Evolutionary conservation across 192 early-diverging fungal genomes (phyloP).

Genomic region (Coemansia sp.): DNA sequence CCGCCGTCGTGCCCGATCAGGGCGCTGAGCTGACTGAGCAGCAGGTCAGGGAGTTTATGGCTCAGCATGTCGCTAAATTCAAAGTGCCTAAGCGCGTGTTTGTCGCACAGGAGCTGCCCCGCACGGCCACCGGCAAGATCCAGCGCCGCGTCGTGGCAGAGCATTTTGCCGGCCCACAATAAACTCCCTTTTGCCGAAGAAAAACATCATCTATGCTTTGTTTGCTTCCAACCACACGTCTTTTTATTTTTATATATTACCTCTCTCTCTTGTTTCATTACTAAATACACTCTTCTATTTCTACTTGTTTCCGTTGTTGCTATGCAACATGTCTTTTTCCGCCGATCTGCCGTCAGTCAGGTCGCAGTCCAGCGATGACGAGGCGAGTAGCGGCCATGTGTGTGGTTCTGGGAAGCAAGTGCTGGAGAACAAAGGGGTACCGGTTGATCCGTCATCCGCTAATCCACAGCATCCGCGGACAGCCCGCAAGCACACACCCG

Average conservation of each 20-base stretch:
- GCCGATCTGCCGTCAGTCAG: slow-evolving; percentile 37
- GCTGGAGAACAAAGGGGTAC: not conserved
- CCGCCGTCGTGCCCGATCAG: slow-evolving; percentile 61
- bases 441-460: no score
- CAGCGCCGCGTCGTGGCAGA: slow-evolving; percentile 60
- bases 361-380: slow-evolving; percentile 2
- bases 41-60: slow-evolving; percentile 53
- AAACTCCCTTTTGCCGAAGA: not conserved
- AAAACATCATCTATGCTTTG: no score
- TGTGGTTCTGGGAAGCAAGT: not conserved
- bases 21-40: slow-evolving; percentile 55
- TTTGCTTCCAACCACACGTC: no score
- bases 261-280: not conserved
- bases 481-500: not conserved
- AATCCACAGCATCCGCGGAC: no score
- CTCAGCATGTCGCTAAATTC: slow-evolving; percentile 61
- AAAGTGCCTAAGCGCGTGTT: slow-evolving; percentile 73
- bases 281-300: slow-evolving; percentile 1
- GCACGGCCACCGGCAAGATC: slow-evolving; percentile 75
- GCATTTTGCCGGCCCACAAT: slow-evolving; percentile 56
- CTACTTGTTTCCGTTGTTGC: not conserved
- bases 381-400: not conserved
- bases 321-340: slow-evolving; percentile 34
- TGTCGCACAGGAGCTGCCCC: slow-evolving; percentile 61
- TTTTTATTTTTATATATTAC: not conserved